These are phyloP conservation scores for Puccinia novopanici DNA, from an alignment of 1,284 basidiomycete genomes.

Conservation along the genomic window DNA sequence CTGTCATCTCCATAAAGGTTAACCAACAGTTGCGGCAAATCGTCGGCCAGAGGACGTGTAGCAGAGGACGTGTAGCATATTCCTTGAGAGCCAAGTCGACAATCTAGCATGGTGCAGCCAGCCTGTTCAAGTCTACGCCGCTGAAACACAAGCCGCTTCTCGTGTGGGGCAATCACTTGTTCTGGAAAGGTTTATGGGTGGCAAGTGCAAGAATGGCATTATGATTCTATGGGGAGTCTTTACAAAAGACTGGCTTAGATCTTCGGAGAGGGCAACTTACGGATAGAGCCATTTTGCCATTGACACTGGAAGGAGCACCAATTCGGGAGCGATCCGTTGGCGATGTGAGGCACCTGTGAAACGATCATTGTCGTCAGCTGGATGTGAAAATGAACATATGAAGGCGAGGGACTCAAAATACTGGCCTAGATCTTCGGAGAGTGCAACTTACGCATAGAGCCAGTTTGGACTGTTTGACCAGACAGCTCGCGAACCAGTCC, in stretches of 20 bases:
- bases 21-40: slow-evolving; percentile 32
- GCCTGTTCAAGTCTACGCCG: slow-evolving; percentile 82
- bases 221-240: too few species aligned
- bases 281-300: too few species aligned
- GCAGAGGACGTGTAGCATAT: slow-evolving; percentile 16
- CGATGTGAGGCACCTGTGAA: too few species aligned
- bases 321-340: too few species aligned
- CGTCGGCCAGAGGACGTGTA: slow-evolving; percentile 32
- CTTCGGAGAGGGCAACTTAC: too few species aligned
- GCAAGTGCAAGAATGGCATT: too few species aligned
- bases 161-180: slow-evolving; percentile 74
- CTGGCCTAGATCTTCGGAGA: not conserved
- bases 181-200: too few species aligned
- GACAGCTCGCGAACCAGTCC: not conserved
- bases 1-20: slow-evolving; percentile 5
- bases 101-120: slow-evolving; percentile 82
- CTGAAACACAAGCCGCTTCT: slow-evolving; percentile 83
- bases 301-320: too few species aligned
- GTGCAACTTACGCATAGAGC: not conserved
- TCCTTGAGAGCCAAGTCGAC: slow-evolving; percentile 43
- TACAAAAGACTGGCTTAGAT: too few species aligned
- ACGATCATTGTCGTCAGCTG: too few species aligned
- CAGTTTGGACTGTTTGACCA: not conserved
- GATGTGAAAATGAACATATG: not conserved
- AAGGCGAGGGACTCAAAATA: too few species aligned